phyloP scores from a whole-genome alignment of 208 protist genomes.

The Wallacemonas collosoma region DNA sequence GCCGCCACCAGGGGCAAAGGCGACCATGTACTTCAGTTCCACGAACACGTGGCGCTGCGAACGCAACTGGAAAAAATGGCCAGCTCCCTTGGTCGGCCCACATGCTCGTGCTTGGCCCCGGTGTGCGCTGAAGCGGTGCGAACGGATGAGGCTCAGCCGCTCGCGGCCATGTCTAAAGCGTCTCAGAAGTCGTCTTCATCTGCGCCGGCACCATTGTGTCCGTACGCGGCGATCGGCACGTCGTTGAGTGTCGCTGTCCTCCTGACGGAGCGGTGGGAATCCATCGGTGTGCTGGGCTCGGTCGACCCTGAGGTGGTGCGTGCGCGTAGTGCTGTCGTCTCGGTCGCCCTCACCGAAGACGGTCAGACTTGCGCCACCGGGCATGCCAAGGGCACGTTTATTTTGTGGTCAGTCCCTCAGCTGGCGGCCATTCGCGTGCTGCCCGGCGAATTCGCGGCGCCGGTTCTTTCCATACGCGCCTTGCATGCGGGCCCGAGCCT shows the following conservation, averaged over 20 bases:
- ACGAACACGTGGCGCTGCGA: slow-evolving; percentile 60
- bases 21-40: slow-evolving; percentile 53
- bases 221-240: slow-evolving; percentile 59
- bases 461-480: slow-evolving; percentile 37
- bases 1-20: slow-evolving; percentile 15
- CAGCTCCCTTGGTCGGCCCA: slow-evolving; percentile 44
- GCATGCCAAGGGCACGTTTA: slow-evolving; percentile 43
- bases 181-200: slow-evolving; percentile 1
- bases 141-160: neutral
- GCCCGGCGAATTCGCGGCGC: slow-evolving; percentile 44
- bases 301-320: slow-evolving; percentile 7
- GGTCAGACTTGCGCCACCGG: slow-evolving; percentile 38
- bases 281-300: slow-evolving; percentile 34
- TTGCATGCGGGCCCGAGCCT: slow-evolving; percentile 40
- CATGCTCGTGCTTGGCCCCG: slow-evolving; percentile 37
- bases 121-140: neutral
- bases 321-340: slow-evolving; percentile 35
- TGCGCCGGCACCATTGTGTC: neutral
- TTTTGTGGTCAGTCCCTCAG: slow-evolving; percentile 51
- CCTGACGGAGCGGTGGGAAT: slow-evolving; percentile 37
- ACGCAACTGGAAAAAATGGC: slow-evolving; percentile 29
- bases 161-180: neutral
- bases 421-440: slow-evolving; percentile 52
- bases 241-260: slow-evolving; percentile 61
- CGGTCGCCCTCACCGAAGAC: slow-evolving; percentile 35